These are phyloP conservation scores for Leishmania major DNA, from an alignment of 208 protist species.

Conservation along the genomic window DNA sequence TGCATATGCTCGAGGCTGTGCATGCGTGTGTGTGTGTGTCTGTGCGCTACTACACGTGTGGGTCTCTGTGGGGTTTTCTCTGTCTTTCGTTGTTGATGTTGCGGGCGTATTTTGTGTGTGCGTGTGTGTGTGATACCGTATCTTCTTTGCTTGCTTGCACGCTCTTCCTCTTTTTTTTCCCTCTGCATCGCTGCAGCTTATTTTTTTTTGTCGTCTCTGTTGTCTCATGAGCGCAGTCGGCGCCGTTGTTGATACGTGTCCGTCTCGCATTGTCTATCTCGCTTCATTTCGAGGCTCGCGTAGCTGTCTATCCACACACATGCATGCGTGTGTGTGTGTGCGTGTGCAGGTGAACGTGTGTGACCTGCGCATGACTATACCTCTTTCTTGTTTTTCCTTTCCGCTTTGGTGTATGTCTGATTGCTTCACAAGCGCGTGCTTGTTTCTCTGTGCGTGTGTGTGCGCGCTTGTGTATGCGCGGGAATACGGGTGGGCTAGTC, in stretches of 20 bases:
- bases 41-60: not conserved
- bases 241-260: not conserved
- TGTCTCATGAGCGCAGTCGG: not conserved
- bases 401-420: not conserved
- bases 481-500: not conserved
- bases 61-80: conserved; percentile 1
- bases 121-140: not conserved
- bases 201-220: not conserved
- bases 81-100: not conserved
- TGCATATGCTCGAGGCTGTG: not conserved
- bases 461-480: not conserved
- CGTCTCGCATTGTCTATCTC: not conserved
- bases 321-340: not conserved
- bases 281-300: not conserved
- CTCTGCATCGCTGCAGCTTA: not conserved
- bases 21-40: not conserved
- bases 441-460: not conserved
- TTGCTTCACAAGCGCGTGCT: not conserved
- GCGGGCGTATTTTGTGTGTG: not conserved
- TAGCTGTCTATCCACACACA: not conserved
- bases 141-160: not conserved
- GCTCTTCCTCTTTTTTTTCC: not conserved
- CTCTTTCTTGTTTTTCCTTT: conserved; percentile 14
- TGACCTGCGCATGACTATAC: not conserved
- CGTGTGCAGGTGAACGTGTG: not conserved